phyloP scores from a whole-genome alignment of 441 rosid species.

The Populus hybrid region DNA sequence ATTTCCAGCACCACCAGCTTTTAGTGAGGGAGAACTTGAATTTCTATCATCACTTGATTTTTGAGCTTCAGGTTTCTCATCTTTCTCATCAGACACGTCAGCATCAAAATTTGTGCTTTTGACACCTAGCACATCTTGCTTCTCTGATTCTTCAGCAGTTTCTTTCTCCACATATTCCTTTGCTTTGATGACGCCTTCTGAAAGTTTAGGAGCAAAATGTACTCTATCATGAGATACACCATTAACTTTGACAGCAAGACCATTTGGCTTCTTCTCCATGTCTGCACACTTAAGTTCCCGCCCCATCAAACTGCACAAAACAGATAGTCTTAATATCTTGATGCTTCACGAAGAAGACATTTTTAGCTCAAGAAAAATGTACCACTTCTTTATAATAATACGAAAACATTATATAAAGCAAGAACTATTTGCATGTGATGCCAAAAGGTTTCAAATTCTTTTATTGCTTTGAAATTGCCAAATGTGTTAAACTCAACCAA shows the following conservation, averaged over 20 bases:
- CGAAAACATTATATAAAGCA: background rate
- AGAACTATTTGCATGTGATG: background rate
- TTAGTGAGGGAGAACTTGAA: conserved; percentile 25
- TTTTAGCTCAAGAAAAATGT: background rate
- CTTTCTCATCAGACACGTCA: conserved; percentile 23
- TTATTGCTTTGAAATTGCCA: conserved; percentile 1
- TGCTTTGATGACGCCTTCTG: conserved; percentile 37
- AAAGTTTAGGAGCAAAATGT: conserved; percentile 45
- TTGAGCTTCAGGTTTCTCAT: conserved; percentile 33
- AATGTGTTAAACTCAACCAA: background rate
- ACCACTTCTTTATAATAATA: background rate
- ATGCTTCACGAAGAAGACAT: conserved; percentile 8
- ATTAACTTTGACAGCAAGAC: conserved; percentile 32
- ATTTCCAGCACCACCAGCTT: conserved; percentile 21
- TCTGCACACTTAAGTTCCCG: conserved; percentile 54
- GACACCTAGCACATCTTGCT: conserved; percentile 43
- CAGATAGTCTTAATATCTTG: conserved; percentile 8
- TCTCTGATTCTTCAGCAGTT: conserved; percentile 32
- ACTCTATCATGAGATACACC: conserved; percentile 37
- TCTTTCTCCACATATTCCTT: conserved; percentile 58
- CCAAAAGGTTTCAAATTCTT: background rate
- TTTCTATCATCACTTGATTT: conserved; percentile 29
- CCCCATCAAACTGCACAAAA: conserved; percentile 72
- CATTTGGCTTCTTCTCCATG: conserved; percentile 57
- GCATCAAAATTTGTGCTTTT: conserved; percentile 44